Conservation (phyloP, 768 basidiomycete genomes). For the Phaeotremella fagi region DNA sequence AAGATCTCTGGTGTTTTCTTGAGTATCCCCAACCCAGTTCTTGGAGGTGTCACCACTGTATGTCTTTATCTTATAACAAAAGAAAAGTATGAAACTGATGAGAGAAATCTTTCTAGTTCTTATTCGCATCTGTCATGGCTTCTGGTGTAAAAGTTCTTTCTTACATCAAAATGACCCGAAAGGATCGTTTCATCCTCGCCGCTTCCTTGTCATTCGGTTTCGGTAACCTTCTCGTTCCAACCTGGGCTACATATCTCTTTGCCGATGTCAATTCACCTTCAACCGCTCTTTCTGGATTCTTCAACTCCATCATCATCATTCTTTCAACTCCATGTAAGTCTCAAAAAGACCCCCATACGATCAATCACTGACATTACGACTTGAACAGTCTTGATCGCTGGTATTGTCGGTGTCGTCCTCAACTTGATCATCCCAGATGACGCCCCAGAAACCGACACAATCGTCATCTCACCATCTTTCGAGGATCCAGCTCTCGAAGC, state of each 20-base stretch:
- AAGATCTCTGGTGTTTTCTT: conserved; percentile 81
- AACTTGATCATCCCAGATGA: conserved; percentile 58
- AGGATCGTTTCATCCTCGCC: conserved; percentile 64
- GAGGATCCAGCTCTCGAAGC: conserved; percentile 5
- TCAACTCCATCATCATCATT: conserved; percentile 73
- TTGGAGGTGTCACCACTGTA: conserved; percentile 73
- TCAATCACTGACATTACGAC: no score
- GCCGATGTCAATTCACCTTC: conserved; percentile 57
- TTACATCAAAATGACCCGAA: conserved; percentile 54
- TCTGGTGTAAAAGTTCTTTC: conserved; percentile 66
- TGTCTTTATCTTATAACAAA: not conserved
- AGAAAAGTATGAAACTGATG: not conserved
- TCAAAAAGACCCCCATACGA: no score
- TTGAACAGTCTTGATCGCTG: conserved; percentile 57
- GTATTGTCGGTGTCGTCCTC: conserved; percentile 58
- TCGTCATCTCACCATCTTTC: not conserved
- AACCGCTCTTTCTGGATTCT: conserved; percentile 61
- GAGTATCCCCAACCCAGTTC: conserved; percentile 73
- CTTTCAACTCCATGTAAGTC: conserved; percentile 73
- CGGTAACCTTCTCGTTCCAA: conserved; percentile 64
- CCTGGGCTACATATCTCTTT: conserved; percentile 66
- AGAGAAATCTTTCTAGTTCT: conserved; percentile 50
- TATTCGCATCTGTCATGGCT: conserved; percentile 69
- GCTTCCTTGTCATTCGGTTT: conserved; percentile 66
- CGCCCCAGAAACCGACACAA: conserved; percentile 7